These are phyloP conservation scores for Zygosaccharomyces sapae DNA, from an alignment of 1,139 yeast species.

Conservation along the genomic window DNA sequence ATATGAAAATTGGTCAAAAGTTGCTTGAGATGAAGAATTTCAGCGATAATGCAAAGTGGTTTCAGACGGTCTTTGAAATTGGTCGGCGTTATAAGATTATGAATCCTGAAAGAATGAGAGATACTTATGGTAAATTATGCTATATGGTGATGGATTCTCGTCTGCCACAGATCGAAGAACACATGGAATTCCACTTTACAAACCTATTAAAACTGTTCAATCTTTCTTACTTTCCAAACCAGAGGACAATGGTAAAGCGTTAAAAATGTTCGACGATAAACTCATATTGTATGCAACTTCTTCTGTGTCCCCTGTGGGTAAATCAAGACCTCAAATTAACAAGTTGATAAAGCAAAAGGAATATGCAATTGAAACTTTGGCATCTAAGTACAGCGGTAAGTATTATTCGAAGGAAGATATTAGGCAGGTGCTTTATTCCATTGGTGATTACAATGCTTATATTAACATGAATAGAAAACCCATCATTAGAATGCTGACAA, in stretches of 20 bases:
- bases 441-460: conserved; percentile 70
- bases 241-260: conserved; percentile 39
- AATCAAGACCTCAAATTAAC: conserved; percentile 48
- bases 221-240: conserved; percentile 40
- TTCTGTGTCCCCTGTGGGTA: conserved; percentile 56
- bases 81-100: conserved; percentile 73
- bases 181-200: conserved; percentile 69
- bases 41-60: conserved; percentile 64
- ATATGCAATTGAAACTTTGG: conserved; percentile 53
- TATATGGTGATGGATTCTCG: conserved; percentile 80
- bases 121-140: conserved; percentile 67
- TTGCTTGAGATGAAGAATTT: conserved; percentile 61
- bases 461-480: conserved; percentile 65
- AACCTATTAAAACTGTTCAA: conserved; percentile 61
- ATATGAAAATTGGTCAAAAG: conserved; percentile 60
- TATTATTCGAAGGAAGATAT: conserved; percentile 50
- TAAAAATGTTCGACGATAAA: conserved; percentile 51
- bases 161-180: conserved; percentile 59
- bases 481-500: conserved; percentile 52
- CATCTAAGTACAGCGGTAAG: conserved; percentile 40
- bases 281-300: conserved; percentile 57
- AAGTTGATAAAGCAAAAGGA: conserved; percentile 60
- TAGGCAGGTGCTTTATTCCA: conserved; percentile 62
- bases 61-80: conserved; percentile 59
- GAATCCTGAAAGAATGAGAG: conserved; percentile 76